Conservation (phyloP, 1,284 basidiomycete genomes). For the Puccinia hordei region DNA sequence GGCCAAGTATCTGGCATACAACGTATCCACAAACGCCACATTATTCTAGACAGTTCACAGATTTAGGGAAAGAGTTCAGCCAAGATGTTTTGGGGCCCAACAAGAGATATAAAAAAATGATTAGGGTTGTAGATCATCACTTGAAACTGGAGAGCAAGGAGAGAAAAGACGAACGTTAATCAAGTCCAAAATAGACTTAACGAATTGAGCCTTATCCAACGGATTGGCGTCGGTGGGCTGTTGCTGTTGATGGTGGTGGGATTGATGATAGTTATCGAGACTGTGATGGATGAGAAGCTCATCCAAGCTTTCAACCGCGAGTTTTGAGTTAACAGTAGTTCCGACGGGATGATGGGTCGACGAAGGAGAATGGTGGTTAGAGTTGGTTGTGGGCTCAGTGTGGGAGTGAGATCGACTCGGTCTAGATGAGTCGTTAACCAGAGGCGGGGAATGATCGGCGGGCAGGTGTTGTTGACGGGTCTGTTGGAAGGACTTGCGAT, state of each 20-base stretch:
- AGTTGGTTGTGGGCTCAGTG: neutral
- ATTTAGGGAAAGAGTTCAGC: neutral
- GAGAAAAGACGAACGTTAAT: slow-evolving; percentile 24
- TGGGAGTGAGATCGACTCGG: slow-evolving; percentile 8
- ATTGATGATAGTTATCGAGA: neutral
- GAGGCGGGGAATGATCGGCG: neutral
- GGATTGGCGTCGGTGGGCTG: slow-evolving; percentile 5
- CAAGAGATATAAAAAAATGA: too few species aligned
- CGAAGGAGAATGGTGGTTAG: neutral
- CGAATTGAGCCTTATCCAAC: slow-evolving; percentile 23
- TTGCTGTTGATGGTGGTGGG: neutral
- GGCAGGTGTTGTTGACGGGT: neutral
- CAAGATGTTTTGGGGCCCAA: too few species aligned
- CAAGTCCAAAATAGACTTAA: slow-evolving; percentile 30
- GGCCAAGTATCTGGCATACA: slow-evolving; percentile 45
- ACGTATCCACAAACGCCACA: slow-evolving; percentile 39
- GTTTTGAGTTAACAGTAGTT: neutral
- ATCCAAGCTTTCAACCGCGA: slow-evolving; percentile 4
- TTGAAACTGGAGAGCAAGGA: neutral
- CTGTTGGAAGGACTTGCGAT: slow-evolving; percentile 9
- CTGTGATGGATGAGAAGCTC: neutral
- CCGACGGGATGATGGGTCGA: neutral
- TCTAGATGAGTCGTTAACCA: slow-evolving; percentile 17
- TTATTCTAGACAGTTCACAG: slow-evolving; percentile 1
- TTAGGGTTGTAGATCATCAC: neutral